Evolutionary conservation across 192 early-diverging fungal genomes (phyloP).

Genomic region (Rhizophagus prolifer): DNA sequence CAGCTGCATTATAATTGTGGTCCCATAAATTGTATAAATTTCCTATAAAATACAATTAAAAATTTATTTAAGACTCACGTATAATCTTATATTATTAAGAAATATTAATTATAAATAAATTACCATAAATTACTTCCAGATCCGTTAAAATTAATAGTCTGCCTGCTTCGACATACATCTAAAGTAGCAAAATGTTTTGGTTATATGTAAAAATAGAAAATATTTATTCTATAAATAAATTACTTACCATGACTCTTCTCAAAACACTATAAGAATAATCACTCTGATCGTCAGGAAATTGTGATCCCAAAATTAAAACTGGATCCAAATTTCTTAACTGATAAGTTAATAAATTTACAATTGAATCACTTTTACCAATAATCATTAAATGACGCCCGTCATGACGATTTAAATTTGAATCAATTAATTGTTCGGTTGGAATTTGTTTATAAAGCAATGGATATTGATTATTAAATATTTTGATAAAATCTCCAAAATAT

Average conservation of each 20-base stretch:
- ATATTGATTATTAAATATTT: not conserved
- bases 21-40: conserved; percentile 28
- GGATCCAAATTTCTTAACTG: conserved; percentile 4
- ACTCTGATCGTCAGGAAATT: conserved; percentile 22
- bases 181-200: not conserved
- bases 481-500: not conserved
- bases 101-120: not conserved
- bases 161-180: conserved; percentile 23
- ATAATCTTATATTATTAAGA: too few species aligned
- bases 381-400: conserved; percentile 20
- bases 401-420: conserved; percentile 1
- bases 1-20: conserved; percentile 3
- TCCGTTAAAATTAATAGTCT: conserved; percentile 20
- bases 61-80: too few species aligned
- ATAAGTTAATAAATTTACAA: conserved; percentile 14
- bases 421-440: not conserved
- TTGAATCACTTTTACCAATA: conserved; percentile 13
- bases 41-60: conserved; percentile 10
- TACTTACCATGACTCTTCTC: conserved; percentile 19
- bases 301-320: conserved; percentile 13
- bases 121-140: conserved; percentile 26
- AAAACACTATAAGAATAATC: conserved; percentile 17
- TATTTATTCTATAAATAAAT: too few species aligned
- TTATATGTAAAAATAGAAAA: too few species aligned
- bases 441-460: not conserved